These are phyloP conservation scores for Chamaecrista fasciculata DNA, from an alignment of 306 rosid species.

Conservation along the genomic window DNA sequence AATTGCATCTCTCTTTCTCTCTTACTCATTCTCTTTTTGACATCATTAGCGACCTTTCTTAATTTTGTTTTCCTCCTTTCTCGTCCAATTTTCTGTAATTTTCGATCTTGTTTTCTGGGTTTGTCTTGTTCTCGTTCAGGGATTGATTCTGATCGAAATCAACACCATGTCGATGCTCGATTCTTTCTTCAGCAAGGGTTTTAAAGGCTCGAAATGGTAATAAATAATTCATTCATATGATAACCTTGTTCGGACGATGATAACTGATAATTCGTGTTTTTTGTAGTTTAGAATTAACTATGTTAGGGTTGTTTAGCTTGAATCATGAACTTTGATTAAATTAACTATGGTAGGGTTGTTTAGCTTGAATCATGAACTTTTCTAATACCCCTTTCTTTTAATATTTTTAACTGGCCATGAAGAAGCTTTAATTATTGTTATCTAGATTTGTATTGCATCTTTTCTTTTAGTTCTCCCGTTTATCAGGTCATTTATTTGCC, in stretches of 20 bases:
- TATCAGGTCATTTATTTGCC: not conserved
- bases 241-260: not conserved
- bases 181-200: slow-evolving; percentile 90
- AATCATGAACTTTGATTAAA: not conserved
- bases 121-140: slow-evolving; percentile 19
- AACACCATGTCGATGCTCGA: slow-evolving; percentile 78
- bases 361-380: not conserved
- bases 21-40: not conserved
- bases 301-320: not conserved
- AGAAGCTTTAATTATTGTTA: not conserved
- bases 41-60: not conserved
- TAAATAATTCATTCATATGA: not conserved
- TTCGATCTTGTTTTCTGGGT: slow-evolving; percentile 26
- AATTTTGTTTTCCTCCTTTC: not conserved
- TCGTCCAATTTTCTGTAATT: not conserved
- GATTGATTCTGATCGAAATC: slow-evolving; percentile 34
- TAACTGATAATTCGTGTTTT: not conserved
- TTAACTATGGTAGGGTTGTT: slow-evolving; percentile 1
- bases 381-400: not conserved
- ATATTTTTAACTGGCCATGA: not conserved
- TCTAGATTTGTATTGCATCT: not conserved
- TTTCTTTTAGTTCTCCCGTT: not conserved
- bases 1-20: not conserved
- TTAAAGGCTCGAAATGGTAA: slow-evolving; percentile 89
- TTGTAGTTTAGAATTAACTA: slow-evolving; percentile 1